Percentiles rank a stretch among this genome's conserved stretches.
Conservation (phyloP, 139 green algal genomes). For the Raphidocelis subcapitata region DNA sequence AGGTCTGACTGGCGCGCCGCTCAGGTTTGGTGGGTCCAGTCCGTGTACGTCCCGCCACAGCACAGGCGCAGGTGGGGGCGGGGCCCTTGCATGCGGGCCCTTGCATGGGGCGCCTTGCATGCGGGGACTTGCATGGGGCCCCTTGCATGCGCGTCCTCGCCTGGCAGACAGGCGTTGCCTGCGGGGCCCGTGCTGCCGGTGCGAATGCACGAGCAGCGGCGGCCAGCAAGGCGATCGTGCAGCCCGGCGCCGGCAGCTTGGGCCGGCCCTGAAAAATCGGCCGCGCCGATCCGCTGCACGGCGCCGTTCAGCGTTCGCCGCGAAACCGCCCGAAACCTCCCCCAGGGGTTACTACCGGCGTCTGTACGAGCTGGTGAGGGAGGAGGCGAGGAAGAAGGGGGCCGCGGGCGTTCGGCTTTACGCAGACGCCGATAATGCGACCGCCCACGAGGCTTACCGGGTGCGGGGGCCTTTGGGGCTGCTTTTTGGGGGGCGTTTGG, state of each 20-base stretch:
- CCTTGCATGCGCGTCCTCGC: not conserved
- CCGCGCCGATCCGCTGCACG: no score
- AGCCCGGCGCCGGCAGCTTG: no score
- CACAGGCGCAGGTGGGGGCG: slow-evolving; percentile 13
- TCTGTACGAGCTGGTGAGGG: slow-evolving; percentile 47
- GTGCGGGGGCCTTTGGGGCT: not conserved
- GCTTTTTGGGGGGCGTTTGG: not conserved
- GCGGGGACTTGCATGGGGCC: slow-evolving; percentile 17
- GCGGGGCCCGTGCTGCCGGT: not conserved
- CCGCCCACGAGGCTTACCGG: slow-evolving; percentile 32
- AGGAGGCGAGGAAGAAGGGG: slow-evolving; percentile 16
- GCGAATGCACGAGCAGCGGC: no score
- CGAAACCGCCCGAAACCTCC: no score
- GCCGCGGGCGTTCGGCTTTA: slow-evolving; percentile 55
- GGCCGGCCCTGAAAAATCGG: no score
- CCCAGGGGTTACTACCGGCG: no score
- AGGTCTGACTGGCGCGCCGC: no score
- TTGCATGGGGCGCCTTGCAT: not conserved
- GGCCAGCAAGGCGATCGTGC: no score
- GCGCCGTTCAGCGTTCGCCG: no score
- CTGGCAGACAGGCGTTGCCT: not conserved
- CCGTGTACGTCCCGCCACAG: slow-evolving; percentile 45
- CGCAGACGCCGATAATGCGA: slow-evolving; percentile 40
- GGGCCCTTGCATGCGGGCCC: no score
- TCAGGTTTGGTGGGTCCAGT: slow-evolving; percentile 61